These are phyloP conservation scores for Metschnikowia continentalis DNA, from an alignment of 805 yeast species.

Conservation along the genomic window DNA sequence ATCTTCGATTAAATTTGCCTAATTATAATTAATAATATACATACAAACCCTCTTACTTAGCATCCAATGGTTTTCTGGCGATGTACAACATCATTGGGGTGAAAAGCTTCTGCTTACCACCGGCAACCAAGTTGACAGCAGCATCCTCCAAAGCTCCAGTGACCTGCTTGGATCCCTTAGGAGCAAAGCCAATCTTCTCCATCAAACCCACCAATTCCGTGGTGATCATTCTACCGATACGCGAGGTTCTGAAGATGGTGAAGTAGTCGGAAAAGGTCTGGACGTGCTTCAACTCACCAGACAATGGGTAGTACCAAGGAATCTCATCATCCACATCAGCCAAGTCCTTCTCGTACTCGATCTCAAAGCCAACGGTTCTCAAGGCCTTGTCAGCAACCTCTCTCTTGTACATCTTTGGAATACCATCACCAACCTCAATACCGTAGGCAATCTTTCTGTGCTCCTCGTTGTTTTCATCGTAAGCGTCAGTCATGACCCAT, in stretches of 20 bases:
- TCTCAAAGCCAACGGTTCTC: slow-evolving; percentile 79
- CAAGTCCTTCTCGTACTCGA: slow-evolving; percentile 71
- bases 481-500: slow-evolving; percentile 97
- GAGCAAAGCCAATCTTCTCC: slow-evolving; percentile 85
- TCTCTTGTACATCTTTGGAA: slow-evolving; percentile 89
- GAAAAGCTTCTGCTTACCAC: slow-evolving; percentile 85
- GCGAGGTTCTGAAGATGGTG: slow-evolving; percentile 86
- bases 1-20: not conserved
- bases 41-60: slow-evolving; percentile 7
- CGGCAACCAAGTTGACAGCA: slow-evolving; percentile 89
- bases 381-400: slow-evolving; percentile 87
- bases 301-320: slow-evolving; percentile 97
- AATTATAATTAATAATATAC: not conserved
- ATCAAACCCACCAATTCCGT: slow-evolving; percentile 73
- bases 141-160: slow-evolving; percentile 95
- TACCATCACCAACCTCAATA: slow-evolving; percentile 97
- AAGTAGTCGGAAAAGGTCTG: slow-evolving; percentile 73
- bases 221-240: slow-evolving; percentile 80
- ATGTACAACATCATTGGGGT: slow-evolving; percentile 97
- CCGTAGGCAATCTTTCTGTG: slow-evolving; percentile 96
- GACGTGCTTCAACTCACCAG: slow-evolving; percentile 88
- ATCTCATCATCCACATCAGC: slow-evolving; percentile 78
- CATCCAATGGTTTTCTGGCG: slow-evolving; percentile 67
- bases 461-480: slow-evolving; percentile 80
- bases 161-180: slow-evolving; percentile 84